Conservation (phyloP, 179 eudicot genomes). For the Spergularia azorica region DNA sequence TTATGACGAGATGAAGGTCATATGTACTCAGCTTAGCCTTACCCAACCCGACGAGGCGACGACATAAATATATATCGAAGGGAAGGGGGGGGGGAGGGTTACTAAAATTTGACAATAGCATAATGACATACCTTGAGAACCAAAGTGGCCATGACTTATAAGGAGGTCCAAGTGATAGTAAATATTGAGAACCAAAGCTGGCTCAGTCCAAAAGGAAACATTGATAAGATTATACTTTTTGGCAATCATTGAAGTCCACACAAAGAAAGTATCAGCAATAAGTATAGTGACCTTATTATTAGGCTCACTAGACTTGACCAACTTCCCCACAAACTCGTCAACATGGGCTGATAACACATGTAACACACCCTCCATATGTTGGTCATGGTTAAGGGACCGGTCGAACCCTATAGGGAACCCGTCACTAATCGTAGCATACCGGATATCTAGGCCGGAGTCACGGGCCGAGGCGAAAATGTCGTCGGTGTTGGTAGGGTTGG, state of each 20-base stretch:
- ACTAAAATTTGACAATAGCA: too few species aligned
- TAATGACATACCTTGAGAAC: constrained; percentile 15
- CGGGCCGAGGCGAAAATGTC: constrained; percentile 54
- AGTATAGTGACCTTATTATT: constrained; percentile 1
- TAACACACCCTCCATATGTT: constrained; percentile 31
- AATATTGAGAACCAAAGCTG: constrained; percentile 35
- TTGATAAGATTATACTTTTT: constrained; percentile 27
- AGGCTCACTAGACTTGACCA: constrained; percentile 10
- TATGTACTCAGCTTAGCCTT: too few species aligned
- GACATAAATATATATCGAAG: too few species aligned
- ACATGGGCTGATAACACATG: constrained; percentile 53
- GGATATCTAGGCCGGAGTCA: constrained; percentile 56
- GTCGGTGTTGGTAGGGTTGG: constrained; percentile 9
- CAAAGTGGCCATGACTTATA: constrained; percentile 31
- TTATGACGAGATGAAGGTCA: too few species aligned
- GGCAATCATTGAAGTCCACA: constrained; percentile 33
- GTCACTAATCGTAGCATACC: constrained; percentile 37
- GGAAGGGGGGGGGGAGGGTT: too few species aligned
- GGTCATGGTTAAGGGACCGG: constrained; percentile 33
- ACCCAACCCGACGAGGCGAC: too few species aligned
- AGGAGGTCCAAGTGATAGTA: constrained; percentile 34
- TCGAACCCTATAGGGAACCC: constrained; percentile 39
- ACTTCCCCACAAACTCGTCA: constrained; percentile 23
- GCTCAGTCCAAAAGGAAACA: constrained; percentile 45
- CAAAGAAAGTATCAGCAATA: constrained; percentile 35